Evolutionary conservation across 306 rosid genomes (phyloP), one percentile per base, ranked within the genome.

Genomic region (Malus sylvestris): DNA sequence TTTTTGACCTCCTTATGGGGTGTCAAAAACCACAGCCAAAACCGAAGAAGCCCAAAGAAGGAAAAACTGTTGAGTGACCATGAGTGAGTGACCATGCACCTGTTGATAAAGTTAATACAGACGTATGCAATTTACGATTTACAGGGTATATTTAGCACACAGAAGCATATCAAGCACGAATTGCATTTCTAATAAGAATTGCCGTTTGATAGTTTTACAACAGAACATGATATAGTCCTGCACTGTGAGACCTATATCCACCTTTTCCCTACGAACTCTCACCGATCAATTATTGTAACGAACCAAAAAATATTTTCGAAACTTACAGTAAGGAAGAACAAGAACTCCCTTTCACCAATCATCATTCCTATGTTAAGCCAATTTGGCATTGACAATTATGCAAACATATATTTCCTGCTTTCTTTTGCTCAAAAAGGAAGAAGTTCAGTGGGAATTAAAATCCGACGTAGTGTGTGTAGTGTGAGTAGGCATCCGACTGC

Each of bases 401-500:
- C 33, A 60, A 27, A 60, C 58, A 59, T 4, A 63, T 35, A 64
- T 27, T 72, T 18, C 67, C 58, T 49, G 53, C 52, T 10, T 42
- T 51, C 22, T 55, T 32, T 51, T 69, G 65, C 18, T 46, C 71
- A 66, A 16, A 51, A 4, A 1, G 1, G 55, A 2, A 49, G 2
- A 49, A 51, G 6, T 15, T 51, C 20, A 6, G 20, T n/a, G 62
- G 25, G 52, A 27, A 76, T 78, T 83, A 83, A 78, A 95, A 95
- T 59, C 98, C 98, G 20, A 90, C 92, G 14, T 68, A 29, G 29
- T 89, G 97, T 27, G 92, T 89, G 82, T 90, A 95, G 72, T 89
- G 96, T 32, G 97, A 80, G 85, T 95, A 95, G 35, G 98, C 97
- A 59, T 82, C 89, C 5, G 95, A 90, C 76, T 81, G 85, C 93